Evolutionary conservation across 345 rosid genomes (phyloP).

Genomic region (Gossypium thurberi): DNA sequence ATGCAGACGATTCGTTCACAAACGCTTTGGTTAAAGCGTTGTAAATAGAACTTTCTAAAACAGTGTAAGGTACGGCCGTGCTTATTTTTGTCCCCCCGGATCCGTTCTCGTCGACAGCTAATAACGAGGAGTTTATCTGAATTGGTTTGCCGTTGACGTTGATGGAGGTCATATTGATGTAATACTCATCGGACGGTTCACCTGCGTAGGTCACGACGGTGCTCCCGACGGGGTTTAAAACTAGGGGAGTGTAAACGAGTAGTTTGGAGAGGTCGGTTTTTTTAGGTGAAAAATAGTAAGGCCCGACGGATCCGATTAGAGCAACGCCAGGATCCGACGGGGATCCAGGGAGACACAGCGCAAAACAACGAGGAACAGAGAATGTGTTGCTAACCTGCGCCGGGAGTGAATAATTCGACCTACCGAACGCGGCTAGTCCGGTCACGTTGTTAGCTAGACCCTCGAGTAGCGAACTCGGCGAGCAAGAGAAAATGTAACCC

Average conservation of each 20-base stretch:
- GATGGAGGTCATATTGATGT: slow-evolving; percentile 9
- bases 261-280: slow-evolving; percentile 24
- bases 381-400: slow-evolving; percentile 26
- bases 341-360: slow-evolving; percentile 43
- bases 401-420: slow-evolving; percentile 31
- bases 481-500: slow-evolving; percentile 39
- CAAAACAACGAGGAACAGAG: slow-evolving; percentile 25
- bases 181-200: slow-evolving; percentile 23
- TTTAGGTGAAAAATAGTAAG: slow-evolving; percentile 17
- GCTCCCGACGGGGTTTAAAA: slow-evolving; percentile 19
- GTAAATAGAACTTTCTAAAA: slow-evolving; percentile 36
- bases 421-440: slow-evolving; percentile 64
- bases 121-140: slow-evolving; percentile 23
- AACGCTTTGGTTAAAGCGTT: slow-evolving; percentile 29
- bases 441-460: slow-evolving; percentile 43
- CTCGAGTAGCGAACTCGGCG: slow-evolving; percentile 28
- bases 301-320: slow-evolving; percentile 30
- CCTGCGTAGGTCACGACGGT: slow-evolving; percentile 19
- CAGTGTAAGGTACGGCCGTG: slow-evolving; percentile 28
- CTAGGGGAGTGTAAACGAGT: slow-evolving; percentile 45
- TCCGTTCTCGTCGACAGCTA: slow-evolving; percentile 26
- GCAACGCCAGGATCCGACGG: slow-evolving; percentile 35
- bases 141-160: slow-evolving; percentile 28
- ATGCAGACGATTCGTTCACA: background rate
- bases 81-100: slow-evolving; percentile 49